These are phyloP conservation scores for Dacryopinax primogenitus DNA, from an alignment of 768 basidiomycete genomes.

Conservation along the genomic window DNA sequence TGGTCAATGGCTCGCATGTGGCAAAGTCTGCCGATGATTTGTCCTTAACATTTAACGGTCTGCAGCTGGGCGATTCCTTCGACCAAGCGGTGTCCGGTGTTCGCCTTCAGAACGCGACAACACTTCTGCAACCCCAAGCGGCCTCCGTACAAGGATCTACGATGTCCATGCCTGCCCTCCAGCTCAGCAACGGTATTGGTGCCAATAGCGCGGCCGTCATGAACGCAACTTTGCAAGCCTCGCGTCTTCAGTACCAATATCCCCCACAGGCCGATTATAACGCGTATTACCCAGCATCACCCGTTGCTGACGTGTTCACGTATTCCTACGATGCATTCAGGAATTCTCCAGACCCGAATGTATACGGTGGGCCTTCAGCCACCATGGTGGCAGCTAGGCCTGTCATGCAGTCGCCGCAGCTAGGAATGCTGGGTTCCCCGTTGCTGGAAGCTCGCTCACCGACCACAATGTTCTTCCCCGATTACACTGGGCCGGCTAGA, in stretches of 20 bases:
- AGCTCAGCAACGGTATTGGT: background rate
- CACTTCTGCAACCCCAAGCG: background rate
- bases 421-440: background rate
- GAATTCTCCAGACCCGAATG: conserved; percentile 33
- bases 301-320: conserved; percentile 44
- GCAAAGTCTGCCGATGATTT: background rate
- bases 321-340: conserved; percentile 41
- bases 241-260: conserved; percentile 37
- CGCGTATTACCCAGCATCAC: conserved; percentile 42
- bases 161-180: background rate
- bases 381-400: background rate
- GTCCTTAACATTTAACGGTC: background rate
- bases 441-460: conserved; percentile 1
- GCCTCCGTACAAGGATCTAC: background rate
- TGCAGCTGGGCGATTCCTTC: background rate
- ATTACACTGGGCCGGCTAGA: conserved; percentile 39
- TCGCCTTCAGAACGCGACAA: background rate
- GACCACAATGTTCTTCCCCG: conserved; percentile 41
- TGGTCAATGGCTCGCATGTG: background rate
- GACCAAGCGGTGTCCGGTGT: background rate
- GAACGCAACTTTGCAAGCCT: conserved; percentile 33
- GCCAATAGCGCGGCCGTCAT: conserved; percentile 22
- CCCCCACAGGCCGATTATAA: conserved; percentile 43
- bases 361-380: conserved; percentile 30
- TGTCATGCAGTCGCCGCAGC: conserved; percentile 1